Evolutionary conservation across 2,329 filamentous ascomycete species (phyloP).

Genomic region (Lojkania enalia): DNA sequence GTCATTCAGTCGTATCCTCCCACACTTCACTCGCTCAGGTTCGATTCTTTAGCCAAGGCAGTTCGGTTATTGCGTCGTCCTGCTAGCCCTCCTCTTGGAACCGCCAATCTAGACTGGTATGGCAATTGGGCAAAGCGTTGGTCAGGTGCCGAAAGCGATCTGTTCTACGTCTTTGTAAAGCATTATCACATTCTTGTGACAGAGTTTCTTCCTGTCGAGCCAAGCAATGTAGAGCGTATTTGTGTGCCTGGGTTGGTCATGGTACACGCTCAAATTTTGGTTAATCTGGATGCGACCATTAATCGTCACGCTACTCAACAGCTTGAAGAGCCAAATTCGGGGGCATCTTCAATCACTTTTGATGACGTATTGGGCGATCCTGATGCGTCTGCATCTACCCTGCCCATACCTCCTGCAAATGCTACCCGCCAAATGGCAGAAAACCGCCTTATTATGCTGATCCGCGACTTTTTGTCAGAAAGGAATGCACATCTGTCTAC

Average conservation of each 20-base stretch:
- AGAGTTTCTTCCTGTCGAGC: conserved; percentile 57
- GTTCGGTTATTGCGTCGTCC: conserved; percentile 65
- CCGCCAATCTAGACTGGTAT: conserved; percentile 78
- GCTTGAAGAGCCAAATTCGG: conserved; percentile 32
- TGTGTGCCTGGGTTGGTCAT: conserved; percentile 77
- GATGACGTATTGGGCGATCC: conserved; percentile 65
- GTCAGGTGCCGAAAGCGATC: conserved; percentile 83
- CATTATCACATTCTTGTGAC: conserved; percentile 79
- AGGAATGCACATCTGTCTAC: conserved; percentile 56
- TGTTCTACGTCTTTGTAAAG: conserved; percentile 91
- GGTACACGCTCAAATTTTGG: conserved; percentile 79
- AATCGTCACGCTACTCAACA: conserved; percentile 64
- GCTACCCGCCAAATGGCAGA: conserved; percentile 82
- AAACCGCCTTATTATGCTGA: conserved; percentile 78
- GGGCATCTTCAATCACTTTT: conserved; percentile 61
- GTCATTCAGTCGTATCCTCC: conserved; percentile 72
- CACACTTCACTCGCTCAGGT: conserved; percentile 62
- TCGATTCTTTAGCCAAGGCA: conserved; percentile 63
- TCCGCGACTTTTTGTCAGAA: conserved; percentile 77
- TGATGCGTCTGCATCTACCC: conserved; percentile 67
- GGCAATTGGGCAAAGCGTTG: conserved; percentile 84
- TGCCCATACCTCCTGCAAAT: conserved; percentile 68
- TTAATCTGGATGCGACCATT: conserved; percentile 79
- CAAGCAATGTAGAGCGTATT: conserved; percentile 59
- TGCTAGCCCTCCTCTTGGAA: conserved; percentile 67